phyloP scores from a whole-genome alignment of 2,329 filamentous ascomycete genomes.

The Nemania abortiva region DNA sequence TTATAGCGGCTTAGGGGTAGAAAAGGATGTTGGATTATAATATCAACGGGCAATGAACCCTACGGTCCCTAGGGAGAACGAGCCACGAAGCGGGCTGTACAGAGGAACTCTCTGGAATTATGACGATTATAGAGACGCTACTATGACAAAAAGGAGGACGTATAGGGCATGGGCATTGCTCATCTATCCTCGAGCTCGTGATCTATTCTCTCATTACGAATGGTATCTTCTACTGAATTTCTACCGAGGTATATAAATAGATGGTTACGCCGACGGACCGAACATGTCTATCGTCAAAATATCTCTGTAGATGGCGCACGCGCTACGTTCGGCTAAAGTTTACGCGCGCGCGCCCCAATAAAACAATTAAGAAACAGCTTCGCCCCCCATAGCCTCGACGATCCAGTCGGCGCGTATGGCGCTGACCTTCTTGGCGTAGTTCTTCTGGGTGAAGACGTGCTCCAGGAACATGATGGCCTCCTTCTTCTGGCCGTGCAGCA shows the following conservation, averaged over 20 bases:
- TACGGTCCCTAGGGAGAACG: no score
- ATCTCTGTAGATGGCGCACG: no score
- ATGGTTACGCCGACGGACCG: background rate
- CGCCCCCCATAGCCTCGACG: slow-evolving; percentile 55
- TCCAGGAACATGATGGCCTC: slow-evolving; percentile 78
- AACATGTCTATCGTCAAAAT: background rate
- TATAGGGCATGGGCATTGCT: background rate
- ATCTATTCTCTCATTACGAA: background rate
- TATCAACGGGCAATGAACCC: no score
- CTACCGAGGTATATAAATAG: background rate
- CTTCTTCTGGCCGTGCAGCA: slow-evolving; percentile 71
- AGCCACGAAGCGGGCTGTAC: background rate
- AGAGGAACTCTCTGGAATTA: background rate
- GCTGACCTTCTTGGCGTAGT: slow-evolving; percentile 75
- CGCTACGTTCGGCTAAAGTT: background rate
- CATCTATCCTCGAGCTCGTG: background rate
- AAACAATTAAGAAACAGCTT: slow-evolving; percentile 13
- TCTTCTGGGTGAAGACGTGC: slow-evolving; percentile 74
- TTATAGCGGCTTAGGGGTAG: no score
- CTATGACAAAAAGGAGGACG: background rate
- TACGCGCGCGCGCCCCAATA: background rate
- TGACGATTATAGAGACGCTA: no score
- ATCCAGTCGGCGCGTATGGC: slow-evolving; percentile 72
- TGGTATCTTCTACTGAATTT: background rate
- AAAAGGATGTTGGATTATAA: no score